Conservation (phyloP, 257 asterid genomes). For the Apocynum venetum region DNA sequence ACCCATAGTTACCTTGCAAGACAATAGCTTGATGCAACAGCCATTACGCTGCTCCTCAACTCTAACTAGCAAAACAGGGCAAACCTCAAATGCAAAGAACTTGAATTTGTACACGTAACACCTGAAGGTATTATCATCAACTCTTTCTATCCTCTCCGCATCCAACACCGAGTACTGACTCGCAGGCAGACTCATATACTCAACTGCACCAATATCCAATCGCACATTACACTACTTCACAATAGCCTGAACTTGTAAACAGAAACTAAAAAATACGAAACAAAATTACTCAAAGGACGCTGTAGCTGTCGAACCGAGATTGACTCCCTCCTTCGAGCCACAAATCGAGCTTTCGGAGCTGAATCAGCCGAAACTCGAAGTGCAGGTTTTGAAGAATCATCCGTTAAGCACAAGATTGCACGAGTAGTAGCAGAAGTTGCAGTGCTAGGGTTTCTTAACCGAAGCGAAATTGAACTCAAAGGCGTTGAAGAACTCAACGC, state of each 20-base stretch:
- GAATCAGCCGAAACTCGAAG: conserved; percentile 61
- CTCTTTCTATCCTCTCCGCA: conserved; percentile 93
- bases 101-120: conserved; percentile 79
- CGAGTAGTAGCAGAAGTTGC: conserved; percentile 13
- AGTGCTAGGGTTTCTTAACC: conserved; percentile 36
- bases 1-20: conserved; percentile 64
- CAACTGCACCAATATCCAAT: conserved; percentile 33
- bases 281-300: conserved; percentile 60
- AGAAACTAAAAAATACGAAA: not conserved
- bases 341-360: conserved; percentile 67
- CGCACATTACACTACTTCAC: not conserved
- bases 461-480: conserved; percentile 32
- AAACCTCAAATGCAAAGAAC: conserved; percentile 81
- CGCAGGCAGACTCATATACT: conserved; percentile 97
- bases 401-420: conserved; percentile 33
- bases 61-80: conserved; percentile 91
- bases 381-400: conserved; percentile 42
- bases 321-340: conserved; percentile 63
- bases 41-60: conserved; percentile 94
- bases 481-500: conserved; percentile 36
- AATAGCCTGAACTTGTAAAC: not conserved
- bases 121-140: conserved; percentile 81
- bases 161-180: conserved; percentile 98
- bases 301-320: conserved; percentile 63
- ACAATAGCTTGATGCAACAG: conserved; percentile 83